Evolutionary conservation across 257 asterid species (phyloP).

Genomic region (Jacaranda copaia): DNA sequence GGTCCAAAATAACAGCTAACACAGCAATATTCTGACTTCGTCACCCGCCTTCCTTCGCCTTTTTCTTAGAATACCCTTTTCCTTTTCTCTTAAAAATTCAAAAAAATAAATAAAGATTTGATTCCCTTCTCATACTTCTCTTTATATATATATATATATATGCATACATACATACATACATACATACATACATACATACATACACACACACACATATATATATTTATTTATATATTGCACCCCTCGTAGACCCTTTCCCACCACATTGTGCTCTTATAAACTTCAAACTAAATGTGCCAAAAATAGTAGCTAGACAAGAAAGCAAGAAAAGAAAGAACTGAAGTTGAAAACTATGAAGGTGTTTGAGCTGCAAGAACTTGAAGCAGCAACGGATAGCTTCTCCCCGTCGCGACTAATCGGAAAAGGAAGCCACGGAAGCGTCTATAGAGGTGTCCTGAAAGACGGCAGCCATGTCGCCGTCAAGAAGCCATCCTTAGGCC

Average conservation of each 20-base stretch:
- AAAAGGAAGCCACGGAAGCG: constrained; percentile 84
- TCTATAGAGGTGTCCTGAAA: constrained; percentile 55
- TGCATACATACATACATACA: no score
- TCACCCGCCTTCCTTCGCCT: constrained; percentile 41
- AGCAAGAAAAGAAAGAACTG: not conserved
- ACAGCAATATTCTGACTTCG: constrained; percentile 44
- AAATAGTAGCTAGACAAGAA: not conserved
- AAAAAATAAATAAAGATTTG: constrained; percentile 28
- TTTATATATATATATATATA: not conserved
- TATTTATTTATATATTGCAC: not conserved
- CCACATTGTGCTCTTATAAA: not conserved
- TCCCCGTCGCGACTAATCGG: constrained; percentile 62
- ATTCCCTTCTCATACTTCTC: constrained; percentile 31
- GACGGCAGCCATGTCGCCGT: constrained; percentile 62
- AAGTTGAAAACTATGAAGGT: constrained; percentile 43
- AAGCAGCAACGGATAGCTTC: constrained; percentile 60
- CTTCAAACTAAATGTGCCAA: not conserved
- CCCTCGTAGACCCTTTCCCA: constrained; percentile 2
- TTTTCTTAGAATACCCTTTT: constrained; percentile 30
- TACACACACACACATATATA: no score
- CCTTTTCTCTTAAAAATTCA: constrained; percentile 24
- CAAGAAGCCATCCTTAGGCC: constrained; percentile 69
- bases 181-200: no score
- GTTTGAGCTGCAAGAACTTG: constrained; percentile 57
- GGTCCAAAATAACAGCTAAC: constrained; percentile 46